phyloP scores from a whole-genome alignment of 805 yeast genomes.

The Sugiyamaella marilandica region DNA sequence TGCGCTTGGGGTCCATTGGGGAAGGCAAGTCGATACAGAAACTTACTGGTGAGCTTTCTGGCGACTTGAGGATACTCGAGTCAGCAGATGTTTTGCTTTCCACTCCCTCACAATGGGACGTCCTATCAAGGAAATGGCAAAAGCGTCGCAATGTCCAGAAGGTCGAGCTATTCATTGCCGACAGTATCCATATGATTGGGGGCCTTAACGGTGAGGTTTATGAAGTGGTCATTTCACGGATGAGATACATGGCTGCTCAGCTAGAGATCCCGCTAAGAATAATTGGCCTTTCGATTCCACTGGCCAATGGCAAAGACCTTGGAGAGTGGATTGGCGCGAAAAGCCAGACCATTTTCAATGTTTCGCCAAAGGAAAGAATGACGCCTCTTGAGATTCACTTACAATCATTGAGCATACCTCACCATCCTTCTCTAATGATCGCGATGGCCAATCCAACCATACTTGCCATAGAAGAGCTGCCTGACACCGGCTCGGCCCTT shows the following conservation, averaged over 20 bases:
- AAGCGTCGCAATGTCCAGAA: constrained; percentile 62
- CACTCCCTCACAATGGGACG: constrained; percentile 76
- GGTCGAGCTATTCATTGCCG: constrained; percentile 65
- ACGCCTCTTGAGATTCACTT: constrained; percentile 55
- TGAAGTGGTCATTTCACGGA: constrained; percentile 66
- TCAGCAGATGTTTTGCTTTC: constrained; percentile 63
- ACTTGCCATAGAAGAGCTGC: constrained; percentile 34
- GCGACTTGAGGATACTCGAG: constrained; percentile 53
- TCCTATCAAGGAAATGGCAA: constrained; percentile 75
- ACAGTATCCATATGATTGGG: constrained; percentile 67
- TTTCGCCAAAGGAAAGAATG: constrained; percentile 56
- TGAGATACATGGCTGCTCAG: constrained; percentile 65
- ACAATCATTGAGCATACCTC: constrained; percentile 40
- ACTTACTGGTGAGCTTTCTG: constrained; percentile 52
- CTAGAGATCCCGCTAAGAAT: constrained; percentile 53
- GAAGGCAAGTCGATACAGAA: constrained; percentile 56
- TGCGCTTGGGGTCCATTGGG: constrained; percentile 31
- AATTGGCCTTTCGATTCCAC: constrained; percentile 63
- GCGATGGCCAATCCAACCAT: constrained; percentile 49
- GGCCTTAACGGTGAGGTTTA: constrained; percentile 56
- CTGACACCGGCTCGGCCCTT: constrained; percentile 32
- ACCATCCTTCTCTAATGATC: constrained; percentile 48
- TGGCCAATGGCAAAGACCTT: constrained; percentile 71
- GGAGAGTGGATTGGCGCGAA: constrained; percentile 83
- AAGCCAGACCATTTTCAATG: constrained; percentile 59